Base-by-base conservation (phyloP, 768 basidiomycete genomes). In the Leccinum subgranulosum region DNA sequence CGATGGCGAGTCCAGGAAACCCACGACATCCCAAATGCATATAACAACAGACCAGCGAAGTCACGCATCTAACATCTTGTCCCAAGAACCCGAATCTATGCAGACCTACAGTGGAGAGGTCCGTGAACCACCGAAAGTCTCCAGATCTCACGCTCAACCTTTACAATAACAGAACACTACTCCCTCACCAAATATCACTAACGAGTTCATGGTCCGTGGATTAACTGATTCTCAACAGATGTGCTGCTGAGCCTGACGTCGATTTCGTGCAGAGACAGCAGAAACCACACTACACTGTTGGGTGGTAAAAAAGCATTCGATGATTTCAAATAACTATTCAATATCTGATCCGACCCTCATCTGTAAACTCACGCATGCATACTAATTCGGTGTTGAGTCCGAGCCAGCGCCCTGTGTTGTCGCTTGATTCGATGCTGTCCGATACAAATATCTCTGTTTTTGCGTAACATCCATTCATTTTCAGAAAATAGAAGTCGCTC, bases 1-100 rank as follows among this genome's bases (percentile, higher is more conserved):
- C 2, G 84, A 86, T 53, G 62, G 57, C n/a, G 73, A 73, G 39
- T 54, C 53, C 29, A 62, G 61, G 23, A 72, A 61, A 23, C 58
- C 64, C 49, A 55, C 67, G 7, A 64, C 62, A 6, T 72, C 72
- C 63, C 69, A 70, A 41, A 69, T 68, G 48, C 57, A 27, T 55
- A 58, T 6, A 19, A 19, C 41, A 43, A 43, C 19, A 43, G 41
- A 43, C 19, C 39, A 46, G 12, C 48, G 10, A 15, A 51, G 25
- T n/a, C 56, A 21, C 2, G 39, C 58, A 25, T 31, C 51, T 19
- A 56, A 3, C 6, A 29, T 62, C 23, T 55, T 53, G 9, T 36
- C 64, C 28, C 64, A 60, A 21, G 17, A 21, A 2, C 5, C 25
- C 14, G n/a, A 49, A 4, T 10, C n/a, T 29, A 23, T 29, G 1